Conservation (phyloP, 1,284 basidiomycete genomes). For the Boletus mariae region DNA sequence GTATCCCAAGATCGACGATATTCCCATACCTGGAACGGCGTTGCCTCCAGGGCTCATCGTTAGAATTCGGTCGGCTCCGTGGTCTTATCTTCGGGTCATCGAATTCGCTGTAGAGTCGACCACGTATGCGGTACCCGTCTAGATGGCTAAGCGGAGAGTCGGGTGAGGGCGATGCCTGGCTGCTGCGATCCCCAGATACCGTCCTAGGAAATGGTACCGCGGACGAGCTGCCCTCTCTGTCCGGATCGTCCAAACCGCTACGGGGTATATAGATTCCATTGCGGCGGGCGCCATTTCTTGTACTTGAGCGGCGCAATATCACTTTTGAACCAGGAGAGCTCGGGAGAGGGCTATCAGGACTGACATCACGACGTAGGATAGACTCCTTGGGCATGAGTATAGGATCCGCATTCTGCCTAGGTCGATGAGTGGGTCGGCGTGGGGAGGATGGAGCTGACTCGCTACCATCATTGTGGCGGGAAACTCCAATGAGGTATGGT, state of each 20-base stretch:
- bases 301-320: slow-evolving; percentile 54
- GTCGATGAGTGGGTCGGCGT: slow-evolving; percentile 57
- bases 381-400: slow-evolving; percentile 57
- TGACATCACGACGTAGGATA: slow-evolving; percentile 50
- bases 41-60: slow-evolving; percentile 58
- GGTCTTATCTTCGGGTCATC: slow-evolving; percentile 51
- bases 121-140: slow-evolving; percentile 49
- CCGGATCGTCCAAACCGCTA: slow-evolving; percentile 34
- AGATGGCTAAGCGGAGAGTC: slow-evolving; percentile 35
- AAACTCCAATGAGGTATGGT: slow-evolving; percentile 47
- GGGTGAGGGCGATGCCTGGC: slow-evolving; percentile 35
- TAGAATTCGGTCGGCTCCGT: slow-evolving; percentile 59
- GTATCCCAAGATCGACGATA: slow-evolving; percentile 58
- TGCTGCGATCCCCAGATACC: slow-evolving; percentile 45
- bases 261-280: slow-evolving; percentile 50
- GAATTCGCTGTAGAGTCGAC: slow-evolving; percentile 68
- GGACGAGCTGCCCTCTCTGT: slow-evolving; percentile 31
- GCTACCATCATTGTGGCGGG: slow-evolving; percentile 43
- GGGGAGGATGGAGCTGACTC: slow-evolving; percentile 48
- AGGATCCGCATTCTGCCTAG: slow-evolving; percentile 56
- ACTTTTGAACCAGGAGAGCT: slow-evolving; percentile 41
- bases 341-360: slow-evolving; percentile 46
- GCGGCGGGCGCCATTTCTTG: slow-evolving; percentile 45
- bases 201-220: slow-evolving; percentile 60
- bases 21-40: slow-evolving; percentile 62